phyloP scores from a whole-genome alignment of 2,329 filamentous ascomycete genomes.

The Juglanconis juglandina region DNA sequence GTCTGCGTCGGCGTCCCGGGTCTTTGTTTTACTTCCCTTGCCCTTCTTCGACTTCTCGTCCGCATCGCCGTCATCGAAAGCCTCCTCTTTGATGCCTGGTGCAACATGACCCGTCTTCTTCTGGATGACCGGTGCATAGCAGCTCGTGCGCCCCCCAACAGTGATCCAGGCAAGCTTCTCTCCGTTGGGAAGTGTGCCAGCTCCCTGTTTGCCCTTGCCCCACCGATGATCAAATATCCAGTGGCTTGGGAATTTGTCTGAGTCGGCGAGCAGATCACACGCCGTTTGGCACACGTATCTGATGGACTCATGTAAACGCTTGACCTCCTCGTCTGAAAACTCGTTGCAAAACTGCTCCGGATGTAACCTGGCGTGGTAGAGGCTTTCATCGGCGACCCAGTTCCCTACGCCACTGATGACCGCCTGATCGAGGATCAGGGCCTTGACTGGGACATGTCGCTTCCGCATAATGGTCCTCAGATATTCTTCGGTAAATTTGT shows the following conservation, averaged over 20 bases:
- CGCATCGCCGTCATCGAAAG: constrained; percentile 29
- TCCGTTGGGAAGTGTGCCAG: constrained; percentile 71
- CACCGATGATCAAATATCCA: constrained; percentile 90
- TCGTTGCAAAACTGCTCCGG: constrained; percentile 91
- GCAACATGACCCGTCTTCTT: constrained; percentile 63
- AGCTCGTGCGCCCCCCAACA: constrained; percentile 88
- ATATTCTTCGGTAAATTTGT: constrained; percentile 73
- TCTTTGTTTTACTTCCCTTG: constrained; percentile 23
- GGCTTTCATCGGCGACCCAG: constrained; percentile 93
- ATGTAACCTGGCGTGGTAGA: constrained; percentile 85
- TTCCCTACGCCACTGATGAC: constrained; percentile 92
- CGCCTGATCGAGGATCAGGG: constrained; percentile 80
- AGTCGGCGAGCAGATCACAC: constrained; percentile 75
- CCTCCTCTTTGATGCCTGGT: constrained; percentile 41
- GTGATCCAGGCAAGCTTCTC: constrained; percentile 82
- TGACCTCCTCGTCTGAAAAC: constrained; percentile 68
- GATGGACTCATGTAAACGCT: constrained; percentile 67
- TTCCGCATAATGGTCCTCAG: constrained; percentile 65
- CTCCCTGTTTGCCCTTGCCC: constrained; percentile 72
- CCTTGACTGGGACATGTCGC: constrained; percentile 85
- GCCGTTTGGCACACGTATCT: constrained; percentile 77
- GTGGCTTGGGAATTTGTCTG: constrained; percentile 75
- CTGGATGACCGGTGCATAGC: constrained; percentile 79
- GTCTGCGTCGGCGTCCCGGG: constrained; percentile 22
- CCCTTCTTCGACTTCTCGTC: constrained; percentile 24